Base-by-base conservation (phyloP, 345 rosid species). In the Limnanthes douglasii region DNA sequence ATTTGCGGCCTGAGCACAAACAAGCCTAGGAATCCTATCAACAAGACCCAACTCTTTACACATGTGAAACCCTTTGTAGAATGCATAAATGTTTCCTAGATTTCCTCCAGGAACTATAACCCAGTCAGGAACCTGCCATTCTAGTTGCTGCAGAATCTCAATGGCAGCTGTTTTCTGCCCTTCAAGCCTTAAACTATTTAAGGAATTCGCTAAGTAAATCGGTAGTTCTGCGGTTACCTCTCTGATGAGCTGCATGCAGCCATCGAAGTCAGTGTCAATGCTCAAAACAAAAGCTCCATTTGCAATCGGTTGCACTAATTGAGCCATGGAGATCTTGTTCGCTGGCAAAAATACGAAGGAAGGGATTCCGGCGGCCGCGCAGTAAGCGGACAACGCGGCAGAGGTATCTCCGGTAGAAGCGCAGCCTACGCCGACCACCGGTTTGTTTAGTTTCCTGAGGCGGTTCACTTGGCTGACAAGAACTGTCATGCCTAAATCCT, bases 51-150 rank as follows among this genome's bases (percentile, higher is more conserved):
- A 24, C 21, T 68, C 70, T 22, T 53, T 44, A 22, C 70, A 68
- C 62, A 68, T 64, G 2, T 54, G 33, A 49, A 68, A 68, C 15
- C 75, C 75, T 33, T 60, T 68, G 24, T 64, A 68, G 39, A 64
- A 64, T 0, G 68, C 65, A 59, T 68, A 68, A 2, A 68, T 68
- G 32, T 68, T 68, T 16, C 70, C 75, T 24, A 68, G 35, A 48
- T 68, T 68, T 1, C 70, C 70, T 18, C 75, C 70, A 0, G 70
- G 75, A 46, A 68, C 65, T 7, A 68, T 57, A 21, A 68, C 75
- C 75, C 70, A 68, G 39, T 68, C 70, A 1, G 70, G 68, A 1
- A 64, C 70, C 34, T 56, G 59, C 70, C 74, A 68, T 38, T 68
- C 66, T 34, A 62, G 59, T 56, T 68, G 70, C 70, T 68, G 67